Conservation (phyloP, 352 stramenopile genomes). For the Saprolegnia diclina region DNA sequence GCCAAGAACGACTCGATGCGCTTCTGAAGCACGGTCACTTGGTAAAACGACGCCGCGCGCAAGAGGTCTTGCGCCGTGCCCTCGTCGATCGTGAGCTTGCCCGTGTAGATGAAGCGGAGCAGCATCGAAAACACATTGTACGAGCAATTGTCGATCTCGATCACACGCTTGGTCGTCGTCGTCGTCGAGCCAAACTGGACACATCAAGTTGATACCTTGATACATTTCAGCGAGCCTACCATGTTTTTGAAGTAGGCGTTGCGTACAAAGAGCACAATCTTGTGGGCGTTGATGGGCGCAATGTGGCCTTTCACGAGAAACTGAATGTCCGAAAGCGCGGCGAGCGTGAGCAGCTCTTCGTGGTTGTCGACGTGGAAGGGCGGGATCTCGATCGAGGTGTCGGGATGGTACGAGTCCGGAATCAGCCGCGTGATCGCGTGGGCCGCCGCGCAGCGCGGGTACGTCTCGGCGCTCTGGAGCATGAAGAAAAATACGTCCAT, state of each 20-base stretch:
- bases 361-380: constrained; percentile 79
- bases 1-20: constrained; percentile 28
- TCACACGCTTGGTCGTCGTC: constrained; percentile 36
- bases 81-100: constrained; percentile 26
- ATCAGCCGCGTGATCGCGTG: constrained; percentile 24
- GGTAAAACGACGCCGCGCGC: constrained; percentile 27
- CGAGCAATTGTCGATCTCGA: constrained; percentile 30
- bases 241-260: constrained; percentile 31
- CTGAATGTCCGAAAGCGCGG: constrained; percentile 35
- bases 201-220: neutral
- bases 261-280: constrained; percentile 29
- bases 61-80: constrained; percentile 21
- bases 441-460: constrained; percentile 16
- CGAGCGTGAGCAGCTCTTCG: constrained; percentile 81
- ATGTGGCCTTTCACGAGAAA: constrained; percentile 28
- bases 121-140: constrained; percentile 29
- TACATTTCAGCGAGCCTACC: neutral
- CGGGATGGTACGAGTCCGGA: constrained; percentile 15
- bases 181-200: constrained; percentile 26
- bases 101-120: constrained; percentile 28
- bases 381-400: constrained; percentile 15
- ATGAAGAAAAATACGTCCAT: constrained; percentile 26
- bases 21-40: constrained; percentile 21
- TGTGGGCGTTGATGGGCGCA: constrained; percentile 29
- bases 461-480: constrained; percentile 23